phyloP scores from a whole-genome alignment of 1,284 basidiomycete species.

The Gomphus sp. region DNA sequence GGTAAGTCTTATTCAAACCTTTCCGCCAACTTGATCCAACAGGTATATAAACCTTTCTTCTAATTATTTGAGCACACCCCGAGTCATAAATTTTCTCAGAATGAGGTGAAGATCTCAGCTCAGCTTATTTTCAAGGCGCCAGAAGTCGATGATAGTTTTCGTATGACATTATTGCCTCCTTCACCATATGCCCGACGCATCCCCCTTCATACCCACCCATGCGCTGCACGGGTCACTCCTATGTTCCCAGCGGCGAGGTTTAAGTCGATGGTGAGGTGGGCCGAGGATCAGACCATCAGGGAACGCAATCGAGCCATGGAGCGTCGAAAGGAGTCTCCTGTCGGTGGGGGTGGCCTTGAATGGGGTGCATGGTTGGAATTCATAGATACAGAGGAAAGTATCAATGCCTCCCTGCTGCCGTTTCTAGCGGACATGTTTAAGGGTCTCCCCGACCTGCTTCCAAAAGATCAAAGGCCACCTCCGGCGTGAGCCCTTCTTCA shows the following conservation, averaged over 20 bases:
- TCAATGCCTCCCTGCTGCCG: constrained; percentile 38
- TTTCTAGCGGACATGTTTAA: constrained; percentile 46
- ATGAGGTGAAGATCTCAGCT: constrained; percentile 33
- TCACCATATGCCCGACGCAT: constrained; percentile 46
- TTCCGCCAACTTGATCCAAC: constrained; percentile 44
- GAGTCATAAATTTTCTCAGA: constrained; percentile 24
- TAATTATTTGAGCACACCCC: not conserved
- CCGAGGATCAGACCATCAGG: constrained; percentile 31
- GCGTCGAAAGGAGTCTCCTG: constrained; percentile 24
- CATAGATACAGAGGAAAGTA: constrained; percentile 28
- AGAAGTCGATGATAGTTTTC: constrained; percentile 19
- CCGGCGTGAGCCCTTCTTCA: constrained; percentile 4
- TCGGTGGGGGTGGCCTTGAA: constrained; percentile 29
- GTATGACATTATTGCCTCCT: constrained; percentile 33
- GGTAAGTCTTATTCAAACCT: constrained; percentile 47
- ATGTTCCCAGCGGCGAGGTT: constrained; percentile 17
- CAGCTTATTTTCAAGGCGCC: constrained; percentile 51
- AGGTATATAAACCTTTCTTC: constrained; percentile 24
- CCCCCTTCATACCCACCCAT: constrained; percentile 45
- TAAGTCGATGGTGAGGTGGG: constrained; percentile 25
- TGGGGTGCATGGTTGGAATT: constrained; percentile 52
- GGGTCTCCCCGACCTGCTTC: constrained; percentile 36
- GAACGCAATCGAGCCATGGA: constrained; percentile 17
- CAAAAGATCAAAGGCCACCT: constrained; percentile 19
- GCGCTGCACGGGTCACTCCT: constrained; percentile 17